Evolutionary conservation across 441 rosid species (phyloP), one percentile per base, ranked within the genome.

Genomic region (Euphorbia celastroides): DNA sequence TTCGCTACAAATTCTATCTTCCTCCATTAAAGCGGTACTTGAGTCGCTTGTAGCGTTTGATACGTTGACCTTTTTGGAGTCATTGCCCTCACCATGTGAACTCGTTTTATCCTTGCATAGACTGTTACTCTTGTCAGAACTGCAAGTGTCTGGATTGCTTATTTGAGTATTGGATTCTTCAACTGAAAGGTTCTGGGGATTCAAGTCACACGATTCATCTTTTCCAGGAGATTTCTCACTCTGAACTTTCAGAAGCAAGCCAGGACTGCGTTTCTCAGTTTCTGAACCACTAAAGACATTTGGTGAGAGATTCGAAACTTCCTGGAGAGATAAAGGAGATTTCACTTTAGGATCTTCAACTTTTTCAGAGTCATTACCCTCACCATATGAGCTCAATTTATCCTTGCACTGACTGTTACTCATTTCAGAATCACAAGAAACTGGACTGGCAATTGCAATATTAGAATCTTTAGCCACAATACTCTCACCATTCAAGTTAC

Each of bases 241-340:
- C 72, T 74, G 85, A 66, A 73, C 69, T 74, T 75, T 81, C 36
- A 75, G 73, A 71, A 89, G 76, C 48, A 75, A 67, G 50, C 71
- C 56, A 12, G 77, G 75, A 68, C 68, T 60, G 67, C 66, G 56
- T 71, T 81, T 84, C 42, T 66, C 62, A 62, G 71, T 36, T 62
- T 34, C 9, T 34, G 38, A 34, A 34, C 38, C 38, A 34, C 38
- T 68, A 42, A 56, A 56, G 69, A 58, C 73, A 70, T 79, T 84
- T 68, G 60, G 73, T 74, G 75, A 73, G 60, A 73, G 25, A 71
- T 72, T 75, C 23, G 84, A 68, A 44, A 84, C 72, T 70, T 78
- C 75, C 72, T 72, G 81, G 57, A 55, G 72, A 56, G 78, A 74
- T 17, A 50, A 69, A 59, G 70, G 67, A 74, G 84, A 76, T 72